Conservation (phyloP, 768 basidiomycete species). For the Dictyophora rubrovolvata region DNA sequence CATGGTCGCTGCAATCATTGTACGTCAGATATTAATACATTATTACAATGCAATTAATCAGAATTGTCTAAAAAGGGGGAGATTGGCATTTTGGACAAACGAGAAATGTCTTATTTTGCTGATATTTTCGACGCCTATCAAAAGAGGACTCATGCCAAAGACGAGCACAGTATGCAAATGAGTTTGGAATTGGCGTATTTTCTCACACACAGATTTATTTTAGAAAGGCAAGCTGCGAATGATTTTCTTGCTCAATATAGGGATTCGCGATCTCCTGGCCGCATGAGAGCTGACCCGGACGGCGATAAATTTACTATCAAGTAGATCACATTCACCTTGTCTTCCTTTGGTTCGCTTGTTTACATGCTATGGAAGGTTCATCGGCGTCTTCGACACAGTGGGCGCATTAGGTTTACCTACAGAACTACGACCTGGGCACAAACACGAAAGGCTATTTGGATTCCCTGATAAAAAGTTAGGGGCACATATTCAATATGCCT, state of each 20-base stretch:
- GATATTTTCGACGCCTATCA: conserved; percentile 52
- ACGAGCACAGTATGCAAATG: conserved; percentile 29
- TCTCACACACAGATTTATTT: background rate
- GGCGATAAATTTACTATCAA: conserved; percentile 48
- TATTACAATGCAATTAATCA: background rate
- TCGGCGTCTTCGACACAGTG: conserved; percentile 76
- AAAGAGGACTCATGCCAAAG: conserved; percentile 44
- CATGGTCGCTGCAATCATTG: conserved; percentile 64
- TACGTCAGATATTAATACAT: conserved; percentile 19
- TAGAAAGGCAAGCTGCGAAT: background rate
- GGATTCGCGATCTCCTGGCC: conserved; percentile 39
- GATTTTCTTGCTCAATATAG: conserved; percentile 48
- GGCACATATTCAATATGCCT: conserved; percentile 52
- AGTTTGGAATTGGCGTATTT: background rate
- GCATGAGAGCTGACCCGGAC: conserved; percentile 36
- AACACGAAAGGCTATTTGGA: conserved; percentile 41
- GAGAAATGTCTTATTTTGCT: conserved; percentile 64
- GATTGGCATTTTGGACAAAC: conserved; percentile 61
- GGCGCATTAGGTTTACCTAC: conserved; percentile 61
- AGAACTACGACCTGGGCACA: conserved; percentile 40
- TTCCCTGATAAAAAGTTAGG: conserved; percentile 55
- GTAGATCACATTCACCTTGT: conserved; percentile 27
- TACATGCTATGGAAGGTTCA: conserved; percentile 32
- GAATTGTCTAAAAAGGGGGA: conserved; percentile 35
- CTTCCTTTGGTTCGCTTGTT: background rate